Percentiles rank a stretch among this genome's conserved stretches.
These are phyloP conservation scores for Populus hybrid DNA, from an alignment of 441 rosid genomes.

Conservation along the genomic window DNA sequence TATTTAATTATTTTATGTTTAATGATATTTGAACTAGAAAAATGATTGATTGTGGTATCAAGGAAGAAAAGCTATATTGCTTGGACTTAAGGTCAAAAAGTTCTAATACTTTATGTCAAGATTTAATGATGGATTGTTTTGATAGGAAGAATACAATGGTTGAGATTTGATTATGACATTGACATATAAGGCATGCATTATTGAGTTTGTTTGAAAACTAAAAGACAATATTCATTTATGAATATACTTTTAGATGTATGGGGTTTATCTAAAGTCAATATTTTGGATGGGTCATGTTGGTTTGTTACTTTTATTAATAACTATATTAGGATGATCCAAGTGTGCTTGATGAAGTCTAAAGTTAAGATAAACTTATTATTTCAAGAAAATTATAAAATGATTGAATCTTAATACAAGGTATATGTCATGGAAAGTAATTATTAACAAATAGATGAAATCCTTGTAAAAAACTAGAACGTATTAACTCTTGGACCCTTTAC, in stretches of 20 bases:
- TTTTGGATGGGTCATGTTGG: not conserved
- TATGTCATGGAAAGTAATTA: not conserved
- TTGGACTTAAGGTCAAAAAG: not conserved
- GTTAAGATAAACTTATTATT: not conserved
- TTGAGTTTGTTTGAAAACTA: not conserved
- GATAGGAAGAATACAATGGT: not conserved
- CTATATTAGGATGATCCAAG: not conserved
- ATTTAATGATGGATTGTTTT: not conserved
- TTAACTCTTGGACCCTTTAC: too few species aligned
- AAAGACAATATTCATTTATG: not conserved
- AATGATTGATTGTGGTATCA: slow-evolving; percentile 12
- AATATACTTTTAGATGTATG: not conserved
- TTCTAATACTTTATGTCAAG: not conserved
- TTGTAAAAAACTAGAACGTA: too few species aligned
- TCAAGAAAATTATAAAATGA: not conserved
- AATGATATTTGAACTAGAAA: not conserved
- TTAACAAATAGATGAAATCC: too few species aligned
- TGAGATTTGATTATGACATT: not conserved
- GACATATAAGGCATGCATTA: not conserved
- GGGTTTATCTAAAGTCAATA: not conserved
- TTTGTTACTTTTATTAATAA: slow-evolving; percentile 17
- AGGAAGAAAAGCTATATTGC: not conserved
- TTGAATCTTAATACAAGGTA: not conserved
- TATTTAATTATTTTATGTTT: not conserved
- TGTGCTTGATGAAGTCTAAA: not conserved